phyloP scores from a whole-genome alignment of 1,284 basidiomycete genomes.

The Porodaedalea pini region DNA sequence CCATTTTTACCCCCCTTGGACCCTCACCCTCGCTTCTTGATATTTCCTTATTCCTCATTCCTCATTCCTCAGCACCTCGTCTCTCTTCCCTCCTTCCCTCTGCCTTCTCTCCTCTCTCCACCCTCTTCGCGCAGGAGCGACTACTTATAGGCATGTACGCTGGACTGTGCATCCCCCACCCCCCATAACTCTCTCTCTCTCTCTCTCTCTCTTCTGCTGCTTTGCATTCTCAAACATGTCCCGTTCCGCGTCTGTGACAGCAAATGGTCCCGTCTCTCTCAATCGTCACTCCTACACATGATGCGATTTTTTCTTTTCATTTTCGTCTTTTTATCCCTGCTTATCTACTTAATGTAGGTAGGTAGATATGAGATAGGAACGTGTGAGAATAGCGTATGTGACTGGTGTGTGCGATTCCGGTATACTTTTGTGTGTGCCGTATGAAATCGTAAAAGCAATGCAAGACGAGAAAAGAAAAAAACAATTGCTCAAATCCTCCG shows the following conservation, averaged over 20 bases:
- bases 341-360: not conserved
- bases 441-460: not conserved
- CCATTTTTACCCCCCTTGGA: not conserved
- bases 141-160: constrained; percentile 5
- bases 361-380: not conserved
- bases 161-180: constrained; percentile 5
- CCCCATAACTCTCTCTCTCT: not conserved
- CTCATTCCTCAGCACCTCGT: too few species aligned
- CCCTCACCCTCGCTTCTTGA: not conserved
- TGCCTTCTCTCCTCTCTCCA: not conserved
- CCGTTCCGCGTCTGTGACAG: too few species aligned
- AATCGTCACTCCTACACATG: not conserved
- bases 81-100: not conserved
- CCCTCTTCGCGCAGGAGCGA: not conserved
- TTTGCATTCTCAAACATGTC: too few species aligned
- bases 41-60: not conserved
- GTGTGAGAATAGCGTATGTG: not conserved
- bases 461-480: constrained; percentile 5
- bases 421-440: not conserved
- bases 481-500: not conserved
- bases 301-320: not conserved
- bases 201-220: not conserved
- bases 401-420: not conserved
- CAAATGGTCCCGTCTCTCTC: not conserved
- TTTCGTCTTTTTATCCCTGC: not conserved